Base-by-base conservation (phyloP, 495 filamentous ascomycete genomes). In the Penicillium coffeae region DNA sequence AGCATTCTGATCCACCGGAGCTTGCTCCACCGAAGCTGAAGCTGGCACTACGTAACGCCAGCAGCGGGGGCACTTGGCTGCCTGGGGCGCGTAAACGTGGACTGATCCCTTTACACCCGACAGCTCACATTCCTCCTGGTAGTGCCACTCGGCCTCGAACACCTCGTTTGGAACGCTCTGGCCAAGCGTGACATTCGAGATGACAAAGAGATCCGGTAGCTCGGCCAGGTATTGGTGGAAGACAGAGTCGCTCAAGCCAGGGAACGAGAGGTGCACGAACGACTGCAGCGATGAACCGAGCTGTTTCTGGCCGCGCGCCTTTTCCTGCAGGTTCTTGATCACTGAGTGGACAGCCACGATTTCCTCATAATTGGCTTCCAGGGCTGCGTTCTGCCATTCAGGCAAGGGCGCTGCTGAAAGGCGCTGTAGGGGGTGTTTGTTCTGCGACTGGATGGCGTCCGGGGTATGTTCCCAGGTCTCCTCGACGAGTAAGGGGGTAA, bases 381-480 rank as follows among this genome's bases (percentile, higher is more conserved):
- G 52, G 6, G 47, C 42, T 3, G 48, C 34, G 37, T 76, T 47
- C 14, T 72, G 65, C 71, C 66, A 76, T 53, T 70, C 60, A 13
- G 63, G 38, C 0, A 62, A 54, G 7, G 64, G 58, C 3, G 42
- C 36, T 21, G 69, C 55, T 42, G 61, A 52, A 42, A 65, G 59
- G 27, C 69, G 69, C 39, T 60, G 65, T 48, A 76, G 64, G 32
- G 72, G 77, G 53, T 80, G 70, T 30, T 65, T 58, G 27, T 53
- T 46, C 6, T 74, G 68, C 14, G 74, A 58, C 52, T 82, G 81
- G 62, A 95, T 66, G 50, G 69, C 74, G 33, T 73, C 69, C 0
- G 91, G 85, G 1, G 81, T 76, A 64, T 90, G 79, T 10, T 85
- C 81, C 89, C 88, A 95, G 1, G 88, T 81, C 68, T 97, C 94